Conservation (phyloP, 441 rosid genomes). For the Lepidium campestre region DNA sequence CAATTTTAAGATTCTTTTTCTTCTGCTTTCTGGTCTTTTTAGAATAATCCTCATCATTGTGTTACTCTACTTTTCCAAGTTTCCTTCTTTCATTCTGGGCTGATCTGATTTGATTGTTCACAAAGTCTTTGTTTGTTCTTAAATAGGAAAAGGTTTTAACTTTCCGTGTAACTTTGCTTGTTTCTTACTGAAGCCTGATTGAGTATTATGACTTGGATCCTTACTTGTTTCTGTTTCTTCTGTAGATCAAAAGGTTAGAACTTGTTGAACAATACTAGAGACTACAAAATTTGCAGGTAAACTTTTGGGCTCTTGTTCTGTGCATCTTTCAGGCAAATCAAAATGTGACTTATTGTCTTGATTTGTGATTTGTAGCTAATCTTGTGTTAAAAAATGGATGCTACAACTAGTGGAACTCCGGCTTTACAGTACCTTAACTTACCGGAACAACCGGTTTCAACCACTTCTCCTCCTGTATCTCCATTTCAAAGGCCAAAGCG, state of each 20-base stretch:
- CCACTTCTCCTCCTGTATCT: conserved; percentile 45
- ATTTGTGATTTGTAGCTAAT: conserved; percentile 49
- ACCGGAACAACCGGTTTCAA: conserved; percentile 62
- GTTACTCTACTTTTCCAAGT: conserved; percentile 46
- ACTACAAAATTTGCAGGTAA: conserved; percentile 25
- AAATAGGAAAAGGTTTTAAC: background rate
- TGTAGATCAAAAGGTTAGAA: conserved; percentile 54
- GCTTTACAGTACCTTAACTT: conserved; percentile 64
- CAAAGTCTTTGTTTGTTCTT: conserved; percentile 12
- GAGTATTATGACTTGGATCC: conserved; percentile 1
- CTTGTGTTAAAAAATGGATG: conserved; percentile 79
- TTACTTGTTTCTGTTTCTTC: conserved; percentile 19
- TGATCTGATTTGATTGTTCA: conserved; percentile 7
- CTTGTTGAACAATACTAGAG: conserved; percentile 34
- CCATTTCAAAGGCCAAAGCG: conserved; percentile 64
- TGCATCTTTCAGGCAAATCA: conserved; percentile 10
- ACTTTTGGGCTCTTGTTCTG: background rate
- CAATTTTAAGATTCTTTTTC: conserved; percentile 28
- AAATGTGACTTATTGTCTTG: conserved; percentile 20
- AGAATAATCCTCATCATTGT: conserved; percentile 46
- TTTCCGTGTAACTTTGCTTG: background rate
- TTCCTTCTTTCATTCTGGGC: conserved; percentile 25
- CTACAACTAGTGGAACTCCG: conserved; percentile 73
- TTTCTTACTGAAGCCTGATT: background rate
- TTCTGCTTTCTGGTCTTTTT: conserved; percentile 30